Percentiles rank a stretch among this genome's conserved stretches.
phyloP scores from a whole-genome alignment of 2,329 filamentous ascomycete species.

The Trichoderma sp. region DNA sequence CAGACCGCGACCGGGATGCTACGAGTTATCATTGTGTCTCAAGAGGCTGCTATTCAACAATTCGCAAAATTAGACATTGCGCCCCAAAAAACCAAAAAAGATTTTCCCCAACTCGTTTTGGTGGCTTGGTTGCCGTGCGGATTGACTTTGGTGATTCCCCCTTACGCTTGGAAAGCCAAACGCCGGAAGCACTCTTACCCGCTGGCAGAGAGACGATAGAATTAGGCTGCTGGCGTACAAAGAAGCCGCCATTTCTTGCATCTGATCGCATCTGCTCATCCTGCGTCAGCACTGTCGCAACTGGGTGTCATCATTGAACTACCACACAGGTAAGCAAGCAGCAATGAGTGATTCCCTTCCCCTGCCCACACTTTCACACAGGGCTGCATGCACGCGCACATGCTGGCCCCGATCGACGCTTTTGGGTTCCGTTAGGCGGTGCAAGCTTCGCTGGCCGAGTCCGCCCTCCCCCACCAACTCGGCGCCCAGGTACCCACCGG shows the following conservation, averaged over 20 bases:
- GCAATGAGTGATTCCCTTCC: background rate
- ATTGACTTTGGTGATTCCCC: background rate
- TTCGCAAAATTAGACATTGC: conserved; percentile 16
- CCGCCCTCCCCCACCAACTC: background rate
- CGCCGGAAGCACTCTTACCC: background rate
- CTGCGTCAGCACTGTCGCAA: conserved; percentile 7
- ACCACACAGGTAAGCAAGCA: background rate
- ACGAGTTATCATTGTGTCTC: conserved; percentile 11
- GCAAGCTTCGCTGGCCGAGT: conserved; percentile 14
- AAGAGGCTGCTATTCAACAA: conserved; percentile 22
- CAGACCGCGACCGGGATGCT: conserved; percentile 16
- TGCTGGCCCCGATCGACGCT: conserved; percentile 9
- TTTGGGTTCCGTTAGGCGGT: conserved; percentile 20
- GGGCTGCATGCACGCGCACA: background rate
- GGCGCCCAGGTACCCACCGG: background rate
- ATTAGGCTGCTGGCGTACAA: background rate
- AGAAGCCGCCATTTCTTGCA: background rate
- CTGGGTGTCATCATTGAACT: background rate
- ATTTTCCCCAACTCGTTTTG: conserved; percentile 23
- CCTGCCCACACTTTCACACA: conserved; percentile 5
- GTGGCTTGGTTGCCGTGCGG: conserved; percentile 15
- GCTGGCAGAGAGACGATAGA: background rate
- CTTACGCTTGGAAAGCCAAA: conserved; percentile 3
- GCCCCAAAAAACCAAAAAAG: conserved; percentile 19
- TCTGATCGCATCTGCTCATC: background rate